Conservation (phyloP, 257 asterid species). For the Parsonsia alboflavescens region DNA sequence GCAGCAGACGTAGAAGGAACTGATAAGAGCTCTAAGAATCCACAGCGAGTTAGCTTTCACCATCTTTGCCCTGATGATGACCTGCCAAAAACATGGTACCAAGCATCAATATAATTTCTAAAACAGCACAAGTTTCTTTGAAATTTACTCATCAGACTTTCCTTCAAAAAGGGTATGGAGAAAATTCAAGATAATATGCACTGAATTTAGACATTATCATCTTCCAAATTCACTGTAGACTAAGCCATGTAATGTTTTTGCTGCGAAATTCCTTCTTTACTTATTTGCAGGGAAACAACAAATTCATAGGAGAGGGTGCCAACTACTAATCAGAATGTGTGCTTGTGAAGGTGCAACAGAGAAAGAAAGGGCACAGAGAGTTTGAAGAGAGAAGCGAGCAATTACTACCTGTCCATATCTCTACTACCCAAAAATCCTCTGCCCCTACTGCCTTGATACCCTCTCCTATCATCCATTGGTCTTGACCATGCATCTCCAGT, state of each 20-base stretch:
- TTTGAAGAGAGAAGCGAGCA: background rate
- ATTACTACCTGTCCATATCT: constrained; percentile 64
- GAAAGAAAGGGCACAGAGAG: constrained; percentile 8
- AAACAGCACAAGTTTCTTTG: background rate
- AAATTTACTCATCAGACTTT: background rate
- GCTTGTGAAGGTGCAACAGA: background rate
- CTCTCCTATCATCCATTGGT: constrained; percentile 63
- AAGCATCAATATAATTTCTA: constrained; percentile 14
- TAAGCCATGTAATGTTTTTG: background rate
- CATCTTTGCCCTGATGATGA: constrained; percentile 61
- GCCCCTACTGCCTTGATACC: constrained; percentile 67
- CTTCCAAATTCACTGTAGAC: background rate
- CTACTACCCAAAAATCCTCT: constrained; percentile 73
- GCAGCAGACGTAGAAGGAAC: constrained; percentile 23
- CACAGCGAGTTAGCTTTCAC: constrained; percentile 41
- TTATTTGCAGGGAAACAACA: background rate
- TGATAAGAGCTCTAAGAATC: constrained; percentile 31
- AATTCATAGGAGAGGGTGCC: background rate
- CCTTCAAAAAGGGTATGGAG: background rate
- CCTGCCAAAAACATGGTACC: constrained; percentile 52
- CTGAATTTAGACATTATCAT: background rate
- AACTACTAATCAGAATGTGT: background rate
- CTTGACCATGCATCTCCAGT: constrained; percentile 53
- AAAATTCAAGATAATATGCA: background rate
- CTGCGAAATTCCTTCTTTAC: background rate